Base-by-base conservation (phyloP, 108 stramenopile species). In the Mayamaea pseudoterrestris region DNA sequence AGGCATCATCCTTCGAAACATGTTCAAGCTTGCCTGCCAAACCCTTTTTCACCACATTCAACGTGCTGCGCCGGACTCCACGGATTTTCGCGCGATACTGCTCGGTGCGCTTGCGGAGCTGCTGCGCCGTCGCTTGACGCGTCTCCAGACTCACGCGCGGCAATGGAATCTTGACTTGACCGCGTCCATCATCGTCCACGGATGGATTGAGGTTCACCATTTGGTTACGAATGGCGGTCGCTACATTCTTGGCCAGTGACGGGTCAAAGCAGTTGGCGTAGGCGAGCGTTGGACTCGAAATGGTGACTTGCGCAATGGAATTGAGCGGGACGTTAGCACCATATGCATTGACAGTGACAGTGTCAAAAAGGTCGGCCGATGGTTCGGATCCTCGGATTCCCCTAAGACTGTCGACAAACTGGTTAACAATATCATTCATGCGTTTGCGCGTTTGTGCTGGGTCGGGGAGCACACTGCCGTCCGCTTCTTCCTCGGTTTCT, bases 1-100 rank as follows among this genome's bases (percentile, higher is more conserved):
- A 90, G 31, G 83, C 89, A 47, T 90, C 89, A 67, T 90, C 89
- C 30, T 90, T 85, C 11, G 76, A 79, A 47, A 85, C 62, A 18
- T 80, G 80, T 25, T 73, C 65, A 11, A 90, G 34, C 60, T 85
- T 85, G 16, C 88, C 89, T 58, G 83, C 80, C 54, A 59, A 73
- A 0, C 83, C 89, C 44, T 68, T 63, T 40, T 86, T 90, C 31
- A 83, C 61, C 39, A 69, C 45, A 53, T 85, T 79, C 74, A 78
- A 75, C 12, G 76, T 78, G 51, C 60, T 69, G 21, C 82, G 68
- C 50, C 89, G 67, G 24, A 90, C 72, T 40, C 59, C 63, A 23
- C 89, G 78, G 43, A 90, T 61, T 2, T 81, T 46, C 49, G 73
- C 68, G 11, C 75, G 57, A 17, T 61, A 71, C 23, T 60, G 51